A percentile compares a stretch with the other conserved stretches of the same genome.
Evolutionary conservation across 2,329 filamentous ascomycete species (phyloP).

Genomic region (Trichoderma semiorbis): DNA sequence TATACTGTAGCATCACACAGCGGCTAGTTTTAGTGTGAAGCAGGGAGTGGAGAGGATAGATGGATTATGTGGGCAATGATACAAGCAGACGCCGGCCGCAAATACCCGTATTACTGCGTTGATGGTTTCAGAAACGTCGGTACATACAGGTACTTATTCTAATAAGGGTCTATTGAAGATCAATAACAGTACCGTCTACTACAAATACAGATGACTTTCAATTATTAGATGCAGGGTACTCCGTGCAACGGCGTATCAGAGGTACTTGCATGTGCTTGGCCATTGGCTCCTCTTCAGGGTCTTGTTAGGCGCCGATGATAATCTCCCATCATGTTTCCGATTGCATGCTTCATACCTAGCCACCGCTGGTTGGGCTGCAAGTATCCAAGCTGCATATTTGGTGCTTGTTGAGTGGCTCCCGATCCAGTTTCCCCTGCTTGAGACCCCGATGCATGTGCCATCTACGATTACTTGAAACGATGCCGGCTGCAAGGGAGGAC

Average conservation of each 20-base stretch:
- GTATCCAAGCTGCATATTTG: neutral
- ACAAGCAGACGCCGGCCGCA: neutral
- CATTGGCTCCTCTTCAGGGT: neutral
- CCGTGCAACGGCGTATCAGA: neutral
- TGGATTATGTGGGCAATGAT: neutral
- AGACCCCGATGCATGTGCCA: neutral
- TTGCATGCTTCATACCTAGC: neutral
- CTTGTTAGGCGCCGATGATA: neutral
- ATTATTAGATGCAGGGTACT: neutral
- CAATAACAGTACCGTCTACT: neutral
- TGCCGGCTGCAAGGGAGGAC: neutral
- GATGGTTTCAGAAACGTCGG: neutral
- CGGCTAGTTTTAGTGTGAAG: neutral
- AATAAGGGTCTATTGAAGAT: neutral
- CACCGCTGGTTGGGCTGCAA: constrained; percentile 7
- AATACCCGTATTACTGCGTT: neutral
- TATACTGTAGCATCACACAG: neutral
- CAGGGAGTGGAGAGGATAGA: neutral
- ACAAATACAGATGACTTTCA: neutral
- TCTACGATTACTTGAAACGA: neutral
- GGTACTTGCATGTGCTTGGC: neutral
- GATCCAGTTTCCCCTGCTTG: neutral
- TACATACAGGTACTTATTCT: neutral
- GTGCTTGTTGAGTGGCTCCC: neutral
- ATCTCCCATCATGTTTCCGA: neutral